Evolutionary conservation across 176 grass and related monocot genomes (phyloP), one percentile per base, ranked within the genome.

Genomic region (Leersia perrieri): DNA sequence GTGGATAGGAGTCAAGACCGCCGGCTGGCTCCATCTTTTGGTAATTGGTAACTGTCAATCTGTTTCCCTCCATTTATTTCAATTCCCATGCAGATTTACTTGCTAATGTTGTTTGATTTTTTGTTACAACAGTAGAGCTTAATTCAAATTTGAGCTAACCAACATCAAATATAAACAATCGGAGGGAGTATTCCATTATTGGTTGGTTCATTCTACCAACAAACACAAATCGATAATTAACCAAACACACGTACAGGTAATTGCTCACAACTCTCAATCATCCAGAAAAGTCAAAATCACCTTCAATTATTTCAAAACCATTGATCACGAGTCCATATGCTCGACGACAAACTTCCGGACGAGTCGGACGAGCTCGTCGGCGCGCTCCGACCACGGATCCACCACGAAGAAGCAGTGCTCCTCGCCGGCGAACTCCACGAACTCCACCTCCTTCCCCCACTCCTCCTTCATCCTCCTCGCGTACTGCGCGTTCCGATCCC

Each of bases 401-500:
- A 12, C 1, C 9, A 14, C 29, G 75, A 91, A 86, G 73, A 86
- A 90, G 1, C 30, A 81, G 45, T 91, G 89, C 18, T 84, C 28
- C 10, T 67, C 57, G 6, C 85, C 81, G 32, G 84, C 60, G 69
- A 83, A 3, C 63, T 80, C 80, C 9, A 66, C 77, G 28, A 77
- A 60, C 77, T 81, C 72, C 72, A 91, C 85, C 0, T 51, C 22
- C 31, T 91, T 88, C 16, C 85, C 85, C 85, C 71, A 72, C 64
- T 70, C 85, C 63, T 72, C 77, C 76, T 33, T 66, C 77, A 91
- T 51, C 81, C 85, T 47, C 36, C 44, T 58, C 40, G 85, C 85
- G 77, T 91, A 88, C 18, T 88, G 35, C 77, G 10, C 23, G 65
- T 65, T 33, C 77, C 89, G 42, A 25, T 91, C 89, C 41, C 81